Base-by-base conservation (phyloP, 208 protist species). In the Crithidia bombi region DNA sequence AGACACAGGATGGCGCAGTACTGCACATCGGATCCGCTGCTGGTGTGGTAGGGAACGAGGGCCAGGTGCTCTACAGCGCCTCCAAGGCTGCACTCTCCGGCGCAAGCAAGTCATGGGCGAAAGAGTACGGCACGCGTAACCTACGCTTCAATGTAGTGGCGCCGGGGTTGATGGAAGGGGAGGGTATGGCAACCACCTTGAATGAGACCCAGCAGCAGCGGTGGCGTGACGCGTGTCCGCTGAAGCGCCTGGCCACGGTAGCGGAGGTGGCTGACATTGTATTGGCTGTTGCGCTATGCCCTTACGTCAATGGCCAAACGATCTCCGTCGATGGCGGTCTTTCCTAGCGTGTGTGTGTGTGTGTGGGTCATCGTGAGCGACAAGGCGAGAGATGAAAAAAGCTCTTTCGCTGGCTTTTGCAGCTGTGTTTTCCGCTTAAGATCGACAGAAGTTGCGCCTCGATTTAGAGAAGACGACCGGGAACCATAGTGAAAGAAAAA, bases 111-210 rank as follows among this genome's bases (percentile, higher is more conserved):
- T 93, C 91, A 19, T 88, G 86, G 71, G 83, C 86, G 14, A 78
- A 75, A 39, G 94, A 98, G 78, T 95, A 97, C 65, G 83, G 89
- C 44, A 23, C 51, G 6, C 88, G 90, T 54, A 85, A 90, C 32
- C 62, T 98, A 6, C 91, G 92, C 62, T 96, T 97, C 59, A 98
- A 98, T 73, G 89, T 96, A 1, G 85, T 98, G 33, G 85, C 89
- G 0, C 95, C 95, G 3, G 94, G 93, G 6, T 77, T 96, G 25
- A 85, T 98, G 21, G 89, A 93, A 30, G 94, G 91, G 10, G 78
- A 88, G 15, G 88, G 86, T 21, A 97, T 98, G 92, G 76, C 70
- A 9, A 63, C 59, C 15, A 65, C 73, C 5, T 68, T 98, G 56
- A 83, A 66, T 7, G 82, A 72, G 21, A 72, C 35, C 28, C 87